Evolutionary conservation across 2,329 filamentous ascomycete species (phyloP), one percentile per base, ranked within the genome.

Genomic region (Ophiosphaerella herpotricha): DNA sequence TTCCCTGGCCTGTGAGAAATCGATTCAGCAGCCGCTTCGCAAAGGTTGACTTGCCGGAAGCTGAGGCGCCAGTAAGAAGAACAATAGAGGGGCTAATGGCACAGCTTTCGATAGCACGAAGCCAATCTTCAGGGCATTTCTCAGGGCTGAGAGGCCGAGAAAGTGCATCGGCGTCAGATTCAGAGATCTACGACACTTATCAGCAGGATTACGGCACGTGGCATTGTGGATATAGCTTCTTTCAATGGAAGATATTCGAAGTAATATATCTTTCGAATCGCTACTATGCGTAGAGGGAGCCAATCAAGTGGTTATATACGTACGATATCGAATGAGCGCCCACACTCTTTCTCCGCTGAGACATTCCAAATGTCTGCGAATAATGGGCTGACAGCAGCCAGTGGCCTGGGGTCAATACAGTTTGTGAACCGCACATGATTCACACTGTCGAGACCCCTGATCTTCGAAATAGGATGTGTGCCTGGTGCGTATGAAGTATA

Each of bases 31-130:
- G 75, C 4, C 90, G 70, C 40, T 82, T 83, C 11, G 83, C 82
- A 66, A 91, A 89, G 0, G 87, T 91, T 1, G 89, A 91, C 64
- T 92, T 92, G 2, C 89, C 89, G 2, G 88, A 84, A 0, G 83
- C 85, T 56, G 90, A 89, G 0, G 86, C 83, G 0, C 89, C 89
- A 42, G 86, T 86, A 2, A 90, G 75, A 53, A 91, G 76, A 6
- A 84, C 76, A 76, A 74, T 2, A 70, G 70, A 39, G 71, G 67
- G 6, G 63, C 68, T 12, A 64, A 67, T 44, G 29, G 67, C 34
- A 69, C 73, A 41, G 70, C 75, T 9, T 60, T 61, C 32, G 62
- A 73, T 38, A 72, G 70, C 9, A 71, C 78, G 43, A 82, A 63
- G 23, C 77, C 76, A 18, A 79, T 80, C n/a, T 83, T 74, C 87